These are phyloP conservation scores for Salix arbutifolia DNA, from an alignment of 345 rosid genomes.

Conservation along the genomic window DNA sequence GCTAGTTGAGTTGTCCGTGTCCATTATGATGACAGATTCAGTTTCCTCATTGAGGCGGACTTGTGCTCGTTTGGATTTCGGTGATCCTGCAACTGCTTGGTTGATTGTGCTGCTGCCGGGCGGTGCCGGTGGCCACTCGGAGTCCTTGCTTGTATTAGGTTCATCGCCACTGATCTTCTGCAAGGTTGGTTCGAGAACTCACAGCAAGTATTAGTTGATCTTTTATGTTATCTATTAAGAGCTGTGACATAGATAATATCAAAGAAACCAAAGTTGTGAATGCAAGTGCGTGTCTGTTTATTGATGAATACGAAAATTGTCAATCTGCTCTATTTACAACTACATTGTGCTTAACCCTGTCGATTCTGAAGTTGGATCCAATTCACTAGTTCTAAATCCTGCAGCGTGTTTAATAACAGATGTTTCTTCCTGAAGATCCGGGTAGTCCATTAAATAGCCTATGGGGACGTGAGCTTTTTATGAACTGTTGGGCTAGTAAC, in stretches of 20 bases:
- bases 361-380: background rate
- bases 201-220: slow-evolving; percentile 1
- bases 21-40: slow-evolving; percentile 5
- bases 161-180: slow-evolving; percentile 20
- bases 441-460: background rate
- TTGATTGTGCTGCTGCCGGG: slow-evolving; percentile 8
- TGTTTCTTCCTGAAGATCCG: background rate
- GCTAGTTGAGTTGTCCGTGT: slow-evolving; percentile 12
- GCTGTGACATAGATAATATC: background rate
- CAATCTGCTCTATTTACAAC: background rate
- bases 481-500: background rate
- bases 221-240: background rate
- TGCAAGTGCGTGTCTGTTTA: background rate
- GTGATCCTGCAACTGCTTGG: slow-evolving; percentile 21
- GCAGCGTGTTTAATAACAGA: background rate
- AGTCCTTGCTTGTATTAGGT: slow-evolving; percentile 1
- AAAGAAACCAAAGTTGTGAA: background rate
- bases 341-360: background rate
- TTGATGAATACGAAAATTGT: background rate
- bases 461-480: background rate
- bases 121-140: slow-evolving; percentile 24
- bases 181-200: slow-evolving; percentile 15
- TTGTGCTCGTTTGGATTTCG: slow-evolving; percentile 21
- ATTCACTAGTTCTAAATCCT: background rate
- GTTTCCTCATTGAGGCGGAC: slow-evolving; percentile 16